Conservation (phyloP, 306 rosid genomes). For the Pueraria montana region DNA sequence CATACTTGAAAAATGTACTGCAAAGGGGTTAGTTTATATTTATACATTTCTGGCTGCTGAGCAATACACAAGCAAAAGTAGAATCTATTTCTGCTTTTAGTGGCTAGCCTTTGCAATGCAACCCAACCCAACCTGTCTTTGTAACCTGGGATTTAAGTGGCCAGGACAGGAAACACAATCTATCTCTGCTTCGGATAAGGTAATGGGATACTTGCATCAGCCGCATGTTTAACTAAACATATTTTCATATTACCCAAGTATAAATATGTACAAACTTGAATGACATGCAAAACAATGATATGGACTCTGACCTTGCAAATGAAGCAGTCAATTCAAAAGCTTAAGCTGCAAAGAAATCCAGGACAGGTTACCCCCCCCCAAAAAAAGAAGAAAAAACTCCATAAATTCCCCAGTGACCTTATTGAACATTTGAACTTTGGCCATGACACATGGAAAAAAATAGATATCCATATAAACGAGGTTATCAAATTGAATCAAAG, state of each 20-base stretch:
- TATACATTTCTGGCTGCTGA: slow-evolving; percentile 8
- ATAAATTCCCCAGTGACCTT: background rate
- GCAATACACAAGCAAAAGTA: slow-evolving; percentile 14
- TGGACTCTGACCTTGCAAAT: background rate
- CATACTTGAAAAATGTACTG: slow-evolving; percentile 20
- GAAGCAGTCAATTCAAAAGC: background rate
- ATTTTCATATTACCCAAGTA: background rate
- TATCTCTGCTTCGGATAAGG: background rate
- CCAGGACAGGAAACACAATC: slow-evolving; percentile 39
- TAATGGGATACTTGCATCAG: background rate
- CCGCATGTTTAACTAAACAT: background rate
- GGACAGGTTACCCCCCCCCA: no score
- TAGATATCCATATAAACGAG: background rate
- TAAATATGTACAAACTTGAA: background rate
- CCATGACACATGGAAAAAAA: no score
- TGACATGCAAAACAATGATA: background rate
- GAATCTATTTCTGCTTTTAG: background rate
- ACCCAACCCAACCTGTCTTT: background rate
- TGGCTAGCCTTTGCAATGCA: background rate
- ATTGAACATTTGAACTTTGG: no score
- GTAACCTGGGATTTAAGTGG: background rate
- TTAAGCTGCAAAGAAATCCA: background rate
- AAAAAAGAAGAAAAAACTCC: background rate
- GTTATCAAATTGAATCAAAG: background rate
- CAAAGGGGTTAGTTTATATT: slow-evolving; percentile 10